Evolutionary conservation across 1,284 basidiomycete genomes (phyloP).

Genomic region (Austroboletus niveus): DNA sequence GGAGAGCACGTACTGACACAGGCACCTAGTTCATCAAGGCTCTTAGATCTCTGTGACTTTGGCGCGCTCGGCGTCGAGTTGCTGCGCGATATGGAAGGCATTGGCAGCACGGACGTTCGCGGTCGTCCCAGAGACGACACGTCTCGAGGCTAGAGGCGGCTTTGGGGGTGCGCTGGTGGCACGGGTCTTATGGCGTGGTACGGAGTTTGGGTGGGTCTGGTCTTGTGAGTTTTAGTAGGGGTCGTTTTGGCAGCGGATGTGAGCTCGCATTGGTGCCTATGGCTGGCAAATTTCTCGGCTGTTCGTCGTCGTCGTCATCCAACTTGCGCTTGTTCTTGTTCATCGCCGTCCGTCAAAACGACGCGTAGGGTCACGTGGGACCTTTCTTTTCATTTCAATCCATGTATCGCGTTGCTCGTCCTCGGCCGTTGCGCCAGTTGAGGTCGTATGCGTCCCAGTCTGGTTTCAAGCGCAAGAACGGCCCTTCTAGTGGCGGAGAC

Average conservation of each 20-base stretch:
- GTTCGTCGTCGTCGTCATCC: constrained; percentile 34
- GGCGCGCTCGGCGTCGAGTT: constrained; percentile 63
- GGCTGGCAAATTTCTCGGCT: constrained; percentile 48
- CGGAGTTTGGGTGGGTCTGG: constrained; percentile 37
- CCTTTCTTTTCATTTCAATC: constrained; percentile 6
- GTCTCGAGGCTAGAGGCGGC: constrained; percentile 30
- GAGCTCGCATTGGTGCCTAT: constrained; percentile 40
- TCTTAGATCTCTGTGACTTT: constrained; percentile 64
- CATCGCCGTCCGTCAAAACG: constrained; percentile 32
- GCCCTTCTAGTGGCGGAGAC: constrained; percentile 8
- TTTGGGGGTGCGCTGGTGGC: constrained; percentile 67
- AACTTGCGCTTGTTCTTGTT: constrained; percentile 42
- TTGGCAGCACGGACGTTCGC: constrained; percentile 50
- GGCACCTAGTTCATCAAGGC: no score
- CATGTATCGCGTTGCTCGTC: constrained; percentile 9
- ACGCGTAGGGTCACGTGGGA: constrained; percentile 32
- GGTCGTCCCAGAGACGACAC: constrained; percentile 29
- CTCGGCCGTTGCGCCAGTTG: not conserved
- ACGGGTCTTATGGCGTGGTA: constrained; percentile 39
- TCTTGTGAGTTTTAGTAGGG: constrained; percentile 34
- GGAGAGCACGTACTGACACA: no score
- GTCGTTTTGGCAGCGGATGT: constrained; percentile 33
- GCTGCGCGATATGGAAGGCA: constrained; percentile 48
- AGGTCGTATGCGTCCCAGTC: constrained; percentile 25
- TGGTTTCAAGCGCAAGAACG: constrained; percentile 25